Conservation (phyloP, 2,329 filamentous ascomycete genomes). For the Didymella pinodella region DNA sequence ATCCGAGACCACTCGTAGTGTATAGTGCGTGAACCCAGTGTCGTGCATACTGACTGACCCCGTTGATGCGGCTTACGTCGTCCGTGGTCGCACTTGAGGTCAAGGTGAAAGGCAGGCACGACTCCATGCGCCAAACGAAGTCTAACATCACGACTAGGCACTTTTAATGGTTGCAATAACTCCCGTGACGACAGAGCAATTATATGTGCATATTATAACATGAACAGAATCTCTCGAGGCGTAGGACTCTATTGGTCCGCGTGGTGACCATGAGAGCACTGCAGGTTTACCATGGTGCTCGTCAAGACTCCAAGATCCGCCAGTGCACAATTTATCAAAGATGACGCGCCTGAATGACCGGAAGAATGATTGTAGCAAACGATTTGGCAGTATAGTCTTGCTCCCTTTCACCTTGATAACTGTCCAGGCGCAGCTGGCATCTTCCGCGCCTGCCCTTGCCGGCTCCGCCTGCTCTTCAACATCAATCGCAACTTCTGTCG, state of each 20-base stretch:
- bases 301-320: background rate
- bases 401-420: constrained; percentile 10
- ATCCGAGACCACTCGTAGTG: background rate
- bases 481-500: background rate
- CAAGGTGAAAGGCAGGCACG: background rate
- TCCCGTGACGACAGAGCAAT: background rate
- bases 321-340: background rate
- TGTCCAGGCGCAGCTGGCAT: background rate
- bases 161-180: background rate
- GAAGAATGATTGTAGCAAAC: background rate
- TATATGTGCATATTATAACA: background rate
- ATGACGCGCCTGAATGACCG: background rate
- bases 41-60: background rate
- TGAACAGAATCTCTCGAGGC: background rate
- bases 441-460: background rate
- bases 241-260: no score
- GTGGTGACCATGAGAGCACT: background rate
- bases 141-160: background rate
- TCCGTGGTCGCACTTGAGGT: background rate
- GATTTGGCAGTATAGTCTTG: background rate
- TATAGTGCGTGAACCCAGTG: background rate
- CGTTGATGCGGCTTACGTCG: background rate
- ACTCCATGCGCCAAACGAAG: background rate
- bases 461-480: constrained; percentile 1
- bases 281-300: background rate